Conservation (phyloP, 257 asterid genomes). For the Solanum pinnatisectum region DNA sequence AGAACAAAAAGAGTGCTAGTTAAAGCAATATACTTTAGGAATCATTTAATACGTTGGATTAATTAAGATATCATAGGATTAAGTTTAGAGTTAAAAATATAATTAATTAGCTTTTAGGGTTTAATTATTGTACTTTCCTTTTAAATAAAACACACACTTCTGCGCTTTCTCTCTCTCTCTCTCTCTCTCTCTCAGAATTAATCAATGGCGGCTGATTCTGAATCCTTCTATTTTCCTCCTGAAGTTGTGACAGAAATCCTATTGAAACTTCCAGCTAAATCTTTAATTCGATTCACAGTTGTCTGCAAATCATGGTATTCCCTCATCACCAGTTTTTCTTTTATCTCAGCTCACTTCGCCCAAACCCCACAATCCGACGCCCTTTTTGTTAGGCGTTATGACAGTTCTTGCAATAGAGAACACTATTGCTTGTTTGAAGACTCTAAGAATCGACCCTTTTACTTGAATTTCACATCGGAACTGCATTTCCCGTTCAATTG, state of each 20-base stretch:
- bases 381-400: conserved; percentile 30
- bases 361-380: neutral
- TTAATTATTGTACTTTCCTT: neutral
- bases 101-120: neutral
- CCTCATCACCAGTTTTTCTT: conserved; percentile 29
- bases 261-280: conserved; percentile 28
- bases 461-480: conserved; percentile 7
- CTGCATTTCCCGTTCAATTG: conserved; percentile 27
- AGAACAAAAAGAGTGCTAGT: neutral
- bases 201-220: conserved; percentile 32
- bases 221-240: conserved; percentile 19
- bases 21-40: neutral
- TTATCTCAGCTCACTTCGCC: conserved; percentile 29
- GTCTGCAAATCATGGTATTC: conserved; percentile 49
- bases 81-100: too few relatives aligned
- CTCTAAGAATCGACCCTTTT: neutral
- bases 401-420: conserved; percentile 15
- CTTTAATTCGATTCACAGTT: conserved; percentile 27
- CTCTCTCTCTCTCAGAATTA: neutral
- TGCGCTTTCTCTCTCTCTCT: neutral
- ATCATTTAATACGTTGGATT: neutral
- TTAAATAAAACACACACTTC: too few relatives aligned
- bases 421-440: conserved; percentile 18
- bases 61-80: neutral
- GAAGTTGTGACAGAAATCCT: conserved; percentile 41